phyloP scores from a whole-genome alignment of 2,329 filamentous ascomycete genomes.

The Claviceps sp. region DNA sequence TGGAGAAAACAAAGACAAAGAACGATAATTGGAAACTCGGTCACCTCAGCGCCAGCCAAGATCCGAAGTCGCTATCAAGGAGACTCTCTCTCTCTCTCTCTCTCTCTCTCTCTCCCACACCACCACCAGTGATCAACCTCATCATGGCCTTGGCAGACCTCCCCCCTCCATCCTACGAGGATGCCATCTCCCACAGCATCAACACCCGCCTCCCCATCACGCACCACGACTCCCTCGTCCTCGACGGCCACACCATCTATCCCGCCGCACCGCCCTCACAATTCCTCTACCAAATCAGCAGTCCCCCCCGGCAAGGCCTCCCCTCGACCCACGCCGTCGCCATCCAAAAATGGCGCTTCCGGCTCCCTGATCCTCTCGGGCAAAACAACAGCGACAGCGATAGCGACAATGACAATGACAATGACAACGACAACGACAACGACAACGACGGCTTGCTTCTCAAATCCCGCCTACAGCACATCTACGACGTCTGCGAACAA shows the following conservation, averaged over 20 bases:
- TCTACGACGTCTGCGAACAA: constrained; percentile 15
- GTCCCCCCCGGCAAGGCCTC: constrained; percentile 10
- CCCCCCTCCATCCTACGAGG: constrained; percentile 1
- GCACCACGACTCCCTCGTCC: constrained; percentile 7
- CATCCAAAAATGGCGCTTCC: constrained; percentile 16
- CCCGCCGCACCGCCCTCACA: constrained; percentile 9
- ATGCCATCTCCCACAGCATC: constrained; percentile 1
- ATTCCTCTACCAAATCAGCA: constrained; percentile 15
- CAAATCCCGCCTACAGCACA: constrained; percentile 14
- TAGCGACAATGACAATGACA: neutral
- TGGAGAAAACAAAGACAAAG: too few species aligned
- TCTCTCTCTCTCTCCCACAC: neutral
- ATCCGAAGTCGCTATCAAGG: neutral
- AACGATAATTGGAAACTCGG: too few species aligned
- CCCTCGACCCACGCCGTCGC: constrained; percentile 11
- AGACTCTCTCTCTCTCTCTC: neutral
- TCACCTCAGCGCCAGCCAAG: too few species aligned
- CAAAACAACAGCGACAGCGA: neutral
- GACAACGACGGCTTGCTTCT: constrained; percentile 5
- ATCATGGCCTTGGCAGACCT: neutral
- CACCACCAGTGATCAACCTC: neutral
- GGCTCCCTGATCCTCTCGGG: constrained; percentile 4
- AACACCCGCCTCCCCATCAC: constrained; percentile 1
- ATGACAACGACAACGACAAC: neutral
- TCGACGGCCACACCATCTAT: constrained; percentile 12